Base-by-base conservation (phyloP, 1,284 basidiomycete genomes). In the Lentinula novae-zelandiae region DNA sequence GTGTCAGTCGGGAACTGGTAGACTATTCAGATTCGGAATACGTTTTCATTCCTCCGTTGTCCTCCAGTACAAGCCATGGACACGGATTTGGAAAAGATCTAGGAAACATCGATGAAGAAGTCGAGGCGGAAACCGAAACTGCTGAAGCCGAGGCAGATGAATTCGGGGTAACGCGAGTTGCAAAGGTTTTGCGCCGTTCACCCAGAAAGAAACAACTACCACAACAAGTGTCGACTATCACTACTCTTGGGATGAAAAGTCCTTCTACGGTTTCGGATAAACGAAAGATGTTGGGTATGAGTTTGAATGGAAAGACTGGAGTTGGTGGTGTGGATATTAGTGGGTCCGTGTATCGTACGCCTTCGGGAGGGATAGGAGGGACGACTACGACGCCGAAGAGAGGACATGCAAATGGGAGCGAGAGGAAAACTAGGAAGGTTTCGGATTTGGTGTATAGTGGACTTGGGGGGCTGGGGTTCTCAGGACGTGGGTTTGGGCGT, bases 101-200 rank as follows among this genome's bases (percentile, higher is more conserved):
- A 7, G 54, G 40, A 10, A 56, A 56, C 42, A 56, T 56, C 9
- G 54, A 56, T 20, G 54, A 56, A 46, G 54, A 56, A 33, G 54
- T 42, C 2, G 54, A 60, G 59, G 61, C 40, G 13, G 57, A 36
- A 50, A 54, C 36, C 8, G 44, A 22, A 5, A 20, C 44, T 22
- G 44, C 17, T 3, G 15, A 22, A 40, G 55, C 33, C 31, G 58
- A 56, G 49, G 53, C 48, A 15, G 60, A 61, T 20, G 60, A 57
- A 61, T 49, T 56, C 22, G 54, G 60, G 6, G 49, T 49, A 17
- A 65, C 66, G 17, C 46, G n/a, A 22, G 20, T 46, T 7, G n/a
- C n/a, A 4, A 46, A 22, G 8, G 17, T 56, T 17, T 34, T 56
- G 27, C 54, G 54, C 3, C 54, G 54, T 20, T 56, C 54, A 31